Percentiles rank a stretch among this genome's conserved stretches.
These are phyloP conservation scores for Solanum neorickii DNA, from an alignment of 257 asterid species.

Conservation along the genomic window DNA sequence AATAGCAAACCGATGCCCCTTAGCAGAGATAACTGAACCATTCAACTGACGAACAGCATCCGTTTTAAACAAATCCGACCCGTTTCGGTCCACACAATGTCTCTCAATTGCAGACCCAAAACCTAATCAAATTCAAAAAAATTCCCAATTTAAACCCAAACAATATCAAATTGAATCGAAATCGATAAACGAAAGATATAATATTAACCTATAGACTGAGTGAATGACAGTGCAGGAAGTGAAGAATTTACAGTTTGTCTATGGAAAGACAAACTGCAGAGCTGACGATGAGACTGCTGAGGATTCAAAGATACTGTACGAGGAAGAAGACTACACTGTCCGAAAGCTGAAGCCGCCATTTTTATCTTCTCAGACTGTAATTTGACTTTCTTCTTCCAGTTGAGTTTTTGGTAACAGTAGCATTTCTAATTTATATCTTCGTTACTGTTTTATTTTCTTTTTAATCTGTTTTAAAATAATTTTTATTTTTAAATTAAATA, in stretches of 20 bases:
- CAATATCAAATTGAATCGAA: neutral
- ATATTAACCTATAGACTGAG: neutral
- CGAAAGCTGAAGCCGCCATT: conserved; percentile 7
- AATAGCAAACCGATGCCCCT: conserved; percentile 68
- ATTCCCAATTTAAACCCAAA: neutral
- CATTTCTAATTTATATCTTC: neutral
- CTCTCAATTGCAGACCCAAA: conserved; percentile 21
- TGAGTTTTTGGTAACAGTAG: neutral
- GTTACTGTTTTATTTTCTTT: neutral
- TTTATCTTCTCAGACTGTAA: neutral
- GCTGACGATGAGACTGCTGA: neutral
- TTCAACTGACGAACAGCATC: conserved; percentile 54
- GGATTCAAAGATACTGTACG: neutral
- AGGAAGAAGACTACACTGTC: neutral
- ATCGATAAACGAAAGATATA: neutral
- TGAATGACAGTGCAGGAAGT: neutral
- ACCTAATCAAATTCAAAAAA: conserved; percentile 14
- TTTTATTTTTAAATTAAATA: too few relatives aligned
- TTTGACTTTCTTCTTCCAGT: neutral
- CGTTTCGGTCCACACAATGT: conserved; percentile 1
- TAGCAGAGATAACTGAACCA: conserved; percentile 52
- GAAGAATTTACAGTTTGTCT: neutral
- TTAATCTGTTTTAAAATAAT: too few relatives aligned
- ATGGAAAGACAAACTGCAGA: neutral
- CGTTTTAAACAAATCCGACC: conserved; percentile 18